Evolutionary conservation across 2,329 filamentous ascomycete genomes (phyloP).

Genomic region (Talaromyces funiculosus): DNA sequence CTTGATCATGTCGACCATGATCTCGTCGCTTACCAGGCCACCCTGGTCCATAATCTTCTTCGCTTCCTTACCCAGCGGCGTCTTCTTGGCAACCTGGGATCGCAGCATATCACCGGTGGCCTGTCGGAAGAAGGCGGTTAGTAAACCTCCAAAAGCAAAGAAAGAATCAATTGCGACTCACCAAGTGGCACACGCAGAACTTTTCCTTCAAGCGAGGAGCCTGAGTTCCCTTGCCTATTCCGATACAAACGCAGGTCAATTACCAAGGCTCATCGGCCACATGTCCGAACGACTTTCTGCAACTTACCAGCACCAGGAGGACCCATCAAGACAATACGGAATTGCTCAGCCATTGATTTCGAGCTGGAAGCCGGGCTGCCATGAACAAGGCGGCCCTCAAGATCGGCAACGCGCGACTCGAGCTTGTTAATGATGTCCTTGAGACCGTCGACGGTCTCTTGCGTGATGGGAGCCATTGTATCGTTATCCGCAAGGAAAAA

Average conservation of each 20-base stretch:
- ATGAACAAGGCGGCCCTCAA: constrained; percentile 65
- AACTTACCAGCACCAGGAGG: constrained; percentile 85
- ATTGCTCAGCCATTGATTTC: constrained; percentile 54
- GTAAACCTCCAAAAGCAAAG: not conserved
- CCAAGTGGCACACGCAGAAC: constrained; percentile 94
- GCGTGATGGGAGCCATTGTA: constrained; percentile 79
- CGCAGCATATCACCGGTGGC: constrained; percentile 99
- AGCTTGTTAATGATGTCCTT: constrained; percentile 78
- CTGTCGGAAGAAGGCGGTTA: constrained; percentile 43
- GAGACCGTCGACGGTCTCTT: constrained; percentile 72
- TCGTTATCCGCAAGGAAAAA: constrained; percentile 14
- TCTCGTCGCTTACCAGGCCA: constrained; percentile 95
- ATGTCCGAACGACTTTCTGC: not conserved
- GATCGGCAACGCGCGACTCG: constrained; percentile 76
- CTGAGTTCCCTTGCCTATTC: constrained; percentile 92
- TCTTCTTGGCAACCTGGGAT: constrained; percentile 97
- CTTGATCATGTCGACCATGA: constrained; percentile 99
- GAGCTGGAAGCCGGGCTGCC: constrained; percentile 47
- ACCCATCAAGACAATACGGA: constrained; percentile 97
- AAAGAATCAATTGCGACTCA: constrained; percentile 45
- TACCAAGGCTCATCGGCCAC: constrained; percentile 17
- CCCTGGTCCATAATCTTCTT: constrained; percentile 99
- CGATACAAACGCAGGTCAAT: constrained; percentile 12
- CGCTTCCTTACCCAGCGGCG: constrained; percentile 82
- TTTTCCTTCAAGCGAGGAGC: constrained; percentile 97